Evolutionary conservation across 2,329 filamentous ascomycete genomes (phyloP).

Genomic region (Chaetomium sp.): DNA sequence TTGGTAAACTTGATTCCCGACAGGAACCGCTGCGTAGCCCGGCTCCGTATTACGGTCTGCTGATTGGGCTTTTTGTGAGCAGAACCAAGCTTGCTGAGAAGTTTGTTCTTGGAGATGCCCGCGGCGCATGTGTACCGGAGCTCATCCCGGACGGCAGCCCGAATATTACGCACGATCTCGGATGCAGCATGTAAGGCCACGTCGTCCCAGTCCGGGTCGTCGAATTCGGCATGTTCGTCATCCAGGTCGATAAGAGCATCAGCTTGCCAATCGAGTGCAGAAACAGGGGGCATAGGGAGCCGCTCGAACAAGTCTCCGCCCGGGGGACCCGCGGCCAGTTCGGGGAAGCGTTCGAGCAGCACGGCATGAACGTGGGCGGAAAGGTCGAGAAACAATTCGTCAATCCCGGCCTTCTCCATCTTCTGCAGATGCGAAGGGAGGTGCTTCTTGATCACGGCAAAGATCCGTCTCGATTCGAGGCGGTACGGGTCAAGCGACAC

Average conservation of each 20-base stretch:
- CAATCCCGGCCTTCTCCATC: slow-evolving; percentile 90
- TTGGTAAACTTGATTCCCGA: slow-evolving; percentile 87
- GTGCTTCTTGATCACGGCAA: slow-evolving; percentile 68
- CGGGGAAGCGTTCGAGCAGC: slow-evolving; percentile 69
- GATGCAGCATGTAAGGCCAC: slow-evolving; percentile 79
- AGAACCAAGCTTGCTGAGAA: slow-evolving; percentile 89
- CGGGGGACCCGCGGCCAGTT: slow-evolving; percentile 60
- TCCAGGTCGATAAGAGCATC: slow-evolving; percentile 80
- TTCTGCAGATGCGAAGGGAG: slow-evolving; percentile 60
- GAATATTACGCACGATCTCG: slow-evolving; percentile 75
- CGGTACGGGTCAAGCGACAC: slow-evolving; percentile 92
- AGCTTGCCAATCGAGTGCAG: slow-evolving; percentile 73
- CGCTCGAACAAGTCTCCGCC: slow-evolving; percentile 66
- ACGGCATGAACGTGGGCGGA: slow-evolving; percentile 74
- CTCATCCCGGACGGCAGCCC: slow-evolving; percentile 59
- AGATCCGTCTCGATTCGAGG: slow-evolving; percentile 73
- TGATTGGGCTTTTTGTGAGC: slow-evolving; percentile 88
- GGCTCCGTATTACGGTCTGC: slow-evolving; percentile 87
- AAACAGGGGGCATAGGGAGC: slow-evolving; percentile 62
- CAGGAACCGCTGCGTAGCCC: slow-evolving; percentile 73
- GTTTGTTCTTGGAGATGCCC: slow-evolving; percentile 85
- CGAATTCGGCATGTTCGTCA: slow-evolving; percentile 61
- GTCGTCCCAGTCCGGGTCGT: slow-evolving; percentile 95
- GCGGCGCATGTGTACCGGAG: slow-evolving; percentile 88
- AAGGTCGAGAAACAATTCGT: slow-evolving; percentile 92